These are phyloP conservation scores for Neocallimastix lanati DNA, from an alignment of 192 early-diverging fungal genomes.

Conservation along the genomic window DNA sequence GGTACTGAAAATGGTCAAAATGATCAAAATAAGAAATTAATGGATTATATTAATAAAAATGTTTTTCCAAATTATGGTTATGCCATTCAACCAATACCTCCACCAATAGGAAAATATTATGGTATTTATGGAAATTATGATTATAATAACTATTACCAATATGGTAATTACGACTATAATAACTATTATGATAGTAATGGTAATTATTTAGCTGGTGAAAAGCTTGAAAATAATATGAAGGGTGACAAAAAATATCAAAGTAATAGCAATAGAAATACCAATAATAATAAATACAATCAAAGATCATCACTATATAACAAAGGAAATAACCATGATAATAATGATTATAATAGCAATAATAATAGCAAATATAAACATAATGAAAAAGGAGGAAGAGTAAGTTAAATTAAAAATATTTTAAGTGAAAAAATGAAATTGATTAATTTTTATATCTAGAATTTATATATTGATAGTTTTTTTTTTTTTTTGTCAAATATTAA, in stretches of 20 bases:
- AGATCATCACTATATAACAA: not conserved
- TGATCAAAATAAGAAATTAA: not conserved
- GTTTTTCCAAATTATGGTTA: not conserved
- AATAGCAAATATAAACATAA: not conserved
- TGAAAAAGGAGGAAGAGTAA: not conserved
- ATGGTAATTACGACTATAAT: not conserved
- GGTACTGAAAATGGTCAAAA: not conserved
- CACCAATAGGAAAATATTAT: not conserved
- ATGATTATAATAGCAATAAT: not conserved
- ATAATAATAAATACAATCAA: not conserved
- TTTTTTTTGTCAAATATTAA: no score
- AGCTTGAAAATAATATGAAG: not conserved
- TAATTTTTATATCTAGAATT: no score
- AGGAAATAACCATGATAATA: not conserved
- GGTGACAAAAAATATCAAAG: not conserved
- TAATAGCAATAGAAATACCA: not conserved
- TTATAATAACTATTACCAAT: not conserved
- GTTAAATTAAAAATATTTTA: no score
- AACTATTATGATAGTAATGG: not conserved
- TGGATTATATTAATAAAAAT: not conserved
- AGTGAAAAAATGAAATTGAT: no score
- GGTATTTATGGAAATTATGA: not conserved
- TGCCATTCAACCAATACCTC: not conserved
- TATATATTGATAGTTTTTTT: no score
- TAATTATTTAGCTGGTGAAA: not conserved